Percentiles rank a stretch among this genome's conserved stretches.
Conservation (phyloP, 192 early-diverging fungal genomes). For the Coemansia javaensis region DNA sequence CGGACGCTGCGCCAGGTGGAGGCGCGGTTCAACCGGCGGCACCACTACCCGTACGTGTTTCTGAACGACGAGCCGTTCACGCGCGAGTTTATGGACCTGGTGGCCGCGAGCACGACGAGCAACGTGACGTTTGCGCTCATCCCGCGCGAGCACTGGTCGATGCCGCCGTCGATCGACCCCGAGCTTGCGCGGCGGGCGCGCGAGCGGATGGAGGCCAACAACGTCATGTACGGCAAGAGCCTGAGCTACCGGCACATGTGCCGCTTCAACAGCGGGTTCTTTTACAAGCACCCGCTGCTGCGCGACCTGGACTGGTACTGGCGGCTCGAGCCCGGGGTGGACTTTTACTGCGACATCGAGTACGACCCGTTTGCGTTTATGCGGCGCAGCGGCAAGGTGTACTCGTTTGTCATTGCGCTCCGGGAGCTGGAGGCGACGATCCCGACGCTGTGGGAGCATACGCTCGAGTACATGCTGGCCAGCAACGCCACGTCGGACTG, state of each 20-base stretch:
- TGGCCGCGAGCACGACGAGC: constrained; percentile 45
- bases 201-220: constrained; percentile 54
- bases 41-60: constrained; percentile 70
- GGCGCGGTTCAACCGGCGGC: constrained; percentile 59
- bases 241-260: constrained; percentile 89
- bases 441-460: constrained; percentile 53
- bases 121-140: constrained; percentile 55
- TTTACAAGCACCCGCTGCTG: constrained; percentile 66
- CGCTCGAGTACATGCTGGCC: constrained; percentile 34
- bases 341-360: constrained; percentile 74
- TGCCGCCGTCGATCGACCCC: constrained; percentile 50
- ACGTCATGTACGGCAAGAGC: constrained; percentile 68
- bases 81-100: constrained; percentile 47
- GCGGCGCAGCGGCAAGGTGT: constrained; percentile 67
- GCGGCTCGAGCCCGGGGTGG: constrained; percentile 81
- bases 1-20: constrained; percentile 56
- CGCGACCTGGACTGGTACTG: constrained; percentile 77
- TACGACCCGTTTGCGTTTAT: constrained; percentile 83
- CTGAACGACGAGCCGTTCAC: constrained; percentile 64
- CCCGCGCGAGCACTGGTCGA: constrained; percentile 50
- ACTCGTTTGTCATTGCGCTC: constrained; percentile 59
- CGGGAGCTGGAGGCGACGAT: constrained; percentile 53
- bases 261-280: constrained; percentile 55
- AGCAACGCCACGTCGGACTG: constrained; percentile 26
- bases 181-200: constrained; percentile 26